Evolutionary conservation across 148 eudicot species (phyloP).

Genomic region (Selenicereus undatus): DNA sequence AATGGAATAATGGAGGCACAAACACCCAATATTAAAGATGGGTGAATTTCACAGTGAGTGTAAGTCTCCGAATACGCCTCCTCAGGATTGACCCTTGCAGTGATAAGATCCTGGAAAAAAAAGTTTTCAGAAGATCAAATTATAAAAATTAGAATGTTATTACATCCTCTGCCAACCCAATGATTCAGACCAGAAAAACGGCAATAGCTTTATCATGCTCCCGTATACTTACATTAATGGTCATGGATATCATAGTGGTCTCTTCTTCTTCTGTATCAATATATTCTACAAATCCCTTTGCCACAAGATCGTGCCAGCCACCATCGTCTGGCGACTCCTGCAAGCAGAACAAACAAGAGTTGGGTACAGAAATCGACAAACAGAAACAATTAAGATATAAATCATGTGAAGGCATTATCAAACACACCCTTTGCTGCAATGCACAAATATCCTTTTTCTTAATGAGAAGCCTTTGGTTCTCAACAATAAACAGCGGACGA

Average conservation of each 20-base stretch:
- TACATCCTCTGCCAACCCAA: neutral
- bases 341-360: conserved; percentile 5
- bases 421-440: conserved; percentile 73
- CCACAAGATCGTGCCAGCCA: conserved; percentile 95
- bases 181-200: neutral
- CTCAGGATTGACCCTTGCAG: conserved; percentile 76
- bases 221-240: conserved; percentile 64
- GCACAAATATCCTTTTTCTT: conserved; percentile 79
- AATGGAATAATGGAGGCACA: conserved; percentile 99
- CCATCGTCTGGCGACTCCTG: conserved; percentile 93
- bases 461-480: conserved; percentile 81
- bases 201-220: neutral
- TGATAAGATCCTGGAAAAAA: conserved; percentile 69
- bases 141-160: neutral
- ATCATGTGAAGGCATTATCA: neutral
- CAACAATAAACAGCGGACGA: conserved; percentile 94
- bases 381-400: neutral
- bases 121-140: conserved; percentile 2
- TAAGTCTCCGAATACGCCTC: conserved; percentile 94
- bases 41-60: conserved; percentile 98
- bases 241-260: conserved; percentile 99
- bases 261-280: conserved; percentile 99
- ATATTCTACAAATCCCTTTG: conserved; percentile 87
- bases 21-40: conserved; percentile 92
- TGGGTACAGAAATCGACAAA: conserved; percentile 2